These are phyloP conservation scores for Cryptosporidium sp. DNA, from an alignment of 169 alveolate genomes.

Conservation along the genomic window DNA sequence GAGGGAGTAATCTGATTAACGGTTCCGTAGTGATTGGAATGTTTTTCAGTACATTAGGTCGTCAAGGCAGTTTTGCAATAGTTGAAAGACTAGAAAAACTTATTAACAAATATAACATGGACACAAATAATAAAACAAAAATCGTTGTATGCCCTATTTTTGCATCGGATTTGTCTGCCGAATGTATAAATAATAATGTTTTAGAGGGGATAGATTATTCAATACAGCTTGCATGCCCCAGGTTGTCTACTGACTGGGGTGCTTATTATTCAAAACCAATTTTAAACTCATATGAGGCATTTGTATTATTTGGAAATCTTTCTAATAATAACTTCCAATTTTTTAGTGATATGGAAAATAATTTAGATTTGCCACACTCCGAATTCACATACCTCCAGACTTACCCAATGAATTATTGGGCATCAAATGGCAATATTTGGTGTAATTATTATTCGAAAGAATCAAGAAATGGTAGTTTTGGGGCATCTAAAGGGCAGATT, in stretches of 20 bases:
- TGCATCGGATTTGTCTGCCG: slow-evolving; percentile 23
- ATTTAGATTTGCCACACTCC: not conserved
- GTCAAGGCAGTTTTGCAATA: slow-evolving; percentile 88
- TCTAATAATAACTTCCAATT: slow-evolving; percentile 71
- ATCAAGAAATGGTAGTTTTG: slow-evolving; percentile 56
- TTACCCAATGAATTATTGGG: slow-evolving; percentile 74
- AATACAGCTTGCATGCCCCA: slow-evolving; percentile 97
- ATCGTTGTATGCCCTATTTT: not conserved
- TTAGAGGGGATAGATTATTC: slow-evolving; percentile 35
- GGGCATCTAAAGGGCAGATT: slow-evolving; percentile 19
- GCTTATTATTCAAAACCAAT: slow-evolving; percentile 92
- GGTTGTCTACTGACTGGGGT: slow-evolving; percentile 99
- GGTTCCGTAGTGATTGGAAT: slow-evolving; percentile 79
- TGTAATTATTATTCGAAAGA: slow-evolving; percentile 47
- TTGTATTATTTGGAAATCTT: slow-evolving; percentile 90
- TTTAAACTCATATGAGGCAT: slow-evolving; percentile 97
- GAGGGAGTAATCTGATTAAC: not conserved
- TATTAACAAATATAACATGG: slow-evolving; percentile 80
- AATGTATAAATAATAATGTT: slow-evolving; percentile 1
- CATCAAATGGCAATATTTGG: slow-evolving; percentile 40
- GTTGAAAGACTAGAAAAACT: slow-evolving; percentile 84
- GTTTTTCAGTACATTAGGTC: slow-evolving; percentile 85
- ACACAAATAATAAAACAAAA: slow-evolving; percentile 23
- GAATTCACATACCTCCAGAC: slow-evolving; percentile 17
- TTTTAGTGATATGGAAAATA: slow-evolving; percentile 4